Evolutionary conservation across 176 grass and related monocot species (phyloP).

Genomic region (Oryza glaberrima): DNA sequence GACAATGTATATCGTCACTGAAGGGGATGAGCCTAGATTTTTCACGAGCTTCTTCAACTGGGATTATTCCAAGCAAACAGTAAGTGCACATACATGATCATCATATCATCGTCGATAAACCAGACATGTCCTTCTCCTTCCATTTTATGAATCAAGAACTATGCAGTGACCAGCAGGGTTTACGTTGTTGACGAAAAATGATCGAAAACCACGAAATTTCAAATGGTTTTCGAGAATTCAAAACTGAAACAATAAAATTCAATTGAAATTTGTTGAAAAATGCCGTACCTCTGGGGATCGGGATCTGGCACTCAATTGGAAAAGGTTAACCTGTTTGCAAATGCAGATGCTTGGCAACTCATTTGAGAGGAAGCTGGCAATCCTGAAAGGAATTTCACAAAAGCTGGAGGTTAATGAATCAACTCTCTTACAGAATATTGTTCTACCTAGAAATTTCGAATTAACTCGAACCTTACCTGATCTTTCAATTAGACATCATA

Average conservation of each 20-base stretch:
- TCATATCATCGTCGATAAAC: constrained; percentile 18
- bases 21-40: constrained; percentile 85
- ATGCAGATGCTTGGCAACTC: constrained; percentile 82
- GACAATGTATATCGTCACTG: constrained; percentile 57
- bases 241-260: too few species aligned
- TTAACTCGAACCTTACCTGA: background rate
- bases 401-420: constrained; percentile 56
- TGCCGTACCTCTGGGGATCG: too few species aligned
- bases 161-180: background rate
- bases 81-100: constrained; percentile 30
- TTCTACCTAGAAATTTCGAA: background rate
- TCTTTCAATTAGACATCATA: background rate
- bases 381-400: constrained; percentile 61
- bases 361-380: constrained; percentile 82
- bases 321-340: background rate
- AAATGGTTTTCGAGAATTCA: too few species aligned
- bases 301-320: too few species aligned
- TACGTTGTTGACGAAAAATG: too few species aligned
- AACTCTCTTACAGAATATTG: background rate
- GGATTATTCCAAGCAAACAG: constrained; percentile 71
- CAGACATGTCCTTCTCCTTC: background rate
- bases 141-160: background rate
- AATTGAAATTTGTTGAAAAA: too few species aligned
- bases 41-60: constrained; percentile 84
- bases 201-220: too few species aligned